Base-by-base conservation (phyloP, 2,329 filamentous ascomycete genomes). In the Coniochaeta hoffmannii region DNA sequence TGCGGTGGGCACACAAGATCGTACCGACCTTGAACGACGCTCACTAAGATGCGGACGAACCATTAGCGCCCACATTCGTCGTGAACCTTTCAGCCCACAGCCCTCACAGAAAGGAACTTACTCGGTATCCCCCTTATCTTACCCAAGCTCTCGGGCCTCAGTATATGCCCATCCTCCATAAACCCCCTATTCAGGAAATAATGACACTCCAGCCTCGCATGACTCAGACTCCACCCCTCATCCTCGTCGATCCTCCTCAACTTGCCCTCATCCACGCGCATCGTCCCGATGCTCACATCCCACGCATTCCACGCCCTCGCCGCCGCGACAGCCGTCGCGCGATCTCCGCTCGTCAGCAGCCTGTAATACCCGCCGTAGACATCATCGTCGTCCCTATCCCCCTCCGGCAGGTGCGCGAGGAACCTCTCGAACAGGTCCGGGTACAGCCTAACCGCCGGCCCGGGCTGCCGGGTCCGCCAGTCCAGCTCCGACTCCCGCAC, bases 141-240 rank as follows among this genome's bases (percentile, higher is more conserved):
- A 7, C 66, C 65, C 66, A 66, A 69, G 10, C 70, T 69, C 17
- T 67, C 63, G 4, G n/a, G 14, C 36, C n/a, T 19, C 53, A 72
- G 24, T 35, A 73, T 58, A 55, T 71, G 65, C 1, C 66, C 65
- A 2, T 71, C 66, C 41, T 69, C 67, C 56, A 73, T 54, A 62
- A 66, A 74, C 12, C 60, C 65, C 35, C 61, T 57, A 58, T 73
- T 65, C n/a, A 61, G 60, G 54, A 68, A 69, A 60, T 73, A 74
- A 57, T 73, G 70, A n/a, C 64, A 59, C 56, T 72, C 70, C 50
- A 71, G 64, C 38, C 65, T 55, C 7, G 71, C 70, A 62, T 72
- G 67, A n/a, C 66, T 52, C 60, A 72, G 54, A 24, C 57, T 54
- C 65, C 62, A 66, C 9, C 57, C 56, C 0, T 67, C 65, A 58